phyloP scores from a whole-genome alignment of 2,329 filamentous ascomycete species.

The Fusarium sp. region DNA sequence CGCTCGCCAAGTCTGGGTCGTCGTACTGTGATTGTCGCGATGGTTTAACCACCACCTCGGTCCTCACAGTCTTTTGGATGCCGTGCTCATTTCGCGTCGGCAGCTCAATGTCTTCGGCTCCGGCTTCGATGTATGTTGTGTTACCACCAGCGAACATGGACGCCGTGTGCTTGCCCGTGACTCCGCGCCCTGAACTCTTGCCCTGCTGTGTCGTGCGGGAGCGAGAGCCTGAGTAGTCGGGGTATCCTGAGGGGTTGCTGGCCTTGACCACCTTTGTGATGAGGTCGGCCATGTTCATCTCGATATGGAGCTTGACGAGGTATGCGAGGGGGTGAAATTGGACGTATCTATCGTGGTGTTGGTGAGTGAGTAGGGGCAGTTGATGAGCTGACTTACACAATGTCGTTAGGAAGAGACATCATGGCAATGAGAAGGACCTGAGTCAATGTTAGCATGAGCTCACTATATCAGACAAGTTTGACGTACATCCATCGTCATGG shows the following conservation, averaged over 20 bases:
- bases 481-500: slow-evolving; percentile 46
- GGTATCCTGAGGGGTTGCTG: slow-evolving; percentile 47
- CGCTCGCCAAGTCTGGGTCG: slow-evolving; percentile 36
- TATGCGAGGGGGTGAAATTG: slow-evolving; percentile 65
- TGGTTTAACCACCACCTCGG: slow-evolving; percentile 39
- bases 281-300: slow-evolving; percentile 65
- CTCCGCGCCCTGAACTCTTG: slow-evolving; percentile 26
- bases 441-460: neutral
- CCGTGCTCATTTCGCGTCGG: slow-evolving; percentile 19
- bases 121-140: slow-evolving; percentile 38
- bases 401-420: slow-evolving; percentile 46
- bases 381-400: slow-evolving; percentile 39
- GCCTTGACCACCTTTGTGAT: slow-evolving; percentile 55
- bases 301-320: slow-evolving; percentile 66
- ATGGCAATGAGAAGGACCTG: slow-evolving; percentile 45
- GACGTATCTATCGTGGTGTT: slow-evolving; percentile 46
- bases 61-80: slow-evolving; percentile 44
- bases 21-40: slow-evolving; percentile 32
- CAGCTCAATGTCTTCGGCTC: slow-evolving; percentile 37
- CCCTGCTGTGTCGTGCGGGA: slow-evolving; percentile 24
- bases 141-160: slow-evolving; percentile 41
- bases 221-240: slow-evolving; percentile 39
- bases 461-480: fast-evolving
- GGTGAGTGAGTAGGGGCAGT: neutral
- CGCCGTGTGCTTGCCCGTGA: slow-evolving; percentile 7